These are phyloP conservation scores for Cercospora sojina DNA, from an alignment of 2,329 filamentous ascomycete genomes.

Conservation along the genomic window DNA sequence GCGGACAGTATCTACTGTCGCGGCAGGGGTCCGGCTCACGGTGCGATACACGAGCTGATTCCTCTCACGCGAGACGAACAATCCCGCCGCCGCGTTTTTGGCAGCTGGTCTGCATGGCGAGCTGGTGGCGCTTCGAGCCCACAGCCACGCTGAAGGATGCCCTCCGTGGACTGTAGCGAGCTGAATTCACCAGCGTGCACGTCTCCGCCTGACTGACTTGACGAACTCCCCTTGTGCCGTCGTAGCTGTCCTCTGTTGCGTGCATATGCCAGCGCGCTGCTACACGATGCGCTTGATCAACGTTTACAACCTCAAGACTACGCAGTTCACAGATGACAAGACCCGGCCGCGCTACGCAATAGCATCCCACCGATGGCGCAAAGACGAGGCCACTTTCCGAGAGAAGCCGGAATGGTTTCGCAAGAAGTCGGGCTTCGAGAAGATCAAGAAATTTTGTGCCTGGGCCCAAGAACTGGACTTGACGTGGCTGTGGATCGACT, in stretches of 20 bases:
- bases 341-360: neutral
- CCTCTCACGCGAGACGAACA: neutral
- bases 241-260: neutral
- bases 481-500: conserved; percentile 6
- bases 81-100: neutral
- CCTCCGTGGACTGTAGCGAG: neutral
- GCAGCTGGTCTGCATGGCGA: neutral
- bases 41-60: neutral
- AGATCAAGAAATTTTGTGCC: neutral
- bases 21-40: neutral
- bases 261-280: neutral
- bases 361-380: conserved; percentile 7
- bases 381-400: conserved; percentile 1
- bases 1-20: neutral
- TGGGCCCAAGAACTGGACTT: neutral
- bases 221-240: neutral
- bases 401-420: neutral
- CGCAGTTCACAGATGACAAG: conserved; percentile 1
- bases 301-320: conserved; percentile 5
- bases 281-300: conserved; percentile 11
- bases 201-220: neutral
- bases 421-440: neutral
- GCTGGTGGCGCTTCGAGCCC: neutral
- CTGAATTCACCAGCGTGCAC: neutral
- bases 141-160: neutral